These are phyloP conservation scores for Tricladium varicosporioides DNA, from an alignment of 2,329 filamentous ascomycete species.

Conservation along the genomic window DNA sequence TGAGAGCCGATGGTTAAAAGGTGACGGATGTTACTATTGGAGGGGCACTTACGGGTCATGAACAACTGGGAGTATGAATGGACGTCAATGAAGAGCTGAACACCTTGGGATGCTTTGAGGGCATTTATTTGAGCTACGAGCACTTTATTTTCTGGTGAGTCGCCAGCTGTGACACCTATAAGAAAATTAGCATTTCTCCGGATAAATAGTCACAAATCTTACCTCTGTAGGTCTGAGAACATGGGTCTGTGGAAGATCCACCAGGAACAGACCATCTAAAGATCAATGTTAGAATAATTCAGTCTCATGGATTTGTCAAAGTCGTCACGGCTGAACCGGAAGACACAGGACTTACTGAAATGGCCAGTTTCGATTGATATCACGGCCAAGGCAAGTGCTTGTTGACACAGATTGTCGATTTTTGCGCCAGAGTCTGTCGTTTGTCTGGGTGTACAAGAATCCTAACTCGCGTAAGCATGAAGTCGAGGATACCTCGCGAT, in stretches of 20 bases:
- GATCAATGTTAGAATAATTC: conserved; percentile 11
- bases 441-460: conserved; percentile 57
- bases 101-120: conserved; percentile 43
- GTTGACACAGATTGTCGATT: conserved; percentile 46
- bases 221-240: conserved; percentile 46
- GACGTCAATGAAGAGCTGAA: conserved; percentile 63
- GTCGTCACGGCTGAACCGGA: neutral
- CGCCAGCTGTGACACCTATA: conserved; percentile 39
- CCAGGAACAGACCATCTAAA: conserved; percentile 43
- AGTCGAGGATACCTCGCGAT: neutral
- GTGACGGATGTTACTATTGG: neutral
- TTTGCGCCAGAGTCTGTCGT: conserved; percentile 60
- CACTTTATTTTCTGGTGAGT: conserved; percentile 50
- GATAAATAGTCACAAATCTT: conserved; percentile 46
- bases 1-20: conserved; percentile 1
- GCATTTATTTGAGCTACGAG: conserved; percentile 47
- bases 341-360: conserved; percentile 26
- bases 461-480: conserved; percentile 36
- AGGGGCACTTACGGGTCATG: conserved; percentile 40
- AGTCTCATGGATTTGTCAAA: neutral
- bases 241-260: conserved; percentile 51
- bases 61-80: conserved; percentile 63
- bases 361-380: conserved; percentile 61
- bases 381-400: conserved; percentile 46
- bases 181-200: conserved; percentile 19